Evolutionary conservation across 2,329 filamentous ascomycete genomes (phyloP), one percentile per base, ranked within the genome.

Genomic region (Zelopaecilomyces penicillatus): DNA sequence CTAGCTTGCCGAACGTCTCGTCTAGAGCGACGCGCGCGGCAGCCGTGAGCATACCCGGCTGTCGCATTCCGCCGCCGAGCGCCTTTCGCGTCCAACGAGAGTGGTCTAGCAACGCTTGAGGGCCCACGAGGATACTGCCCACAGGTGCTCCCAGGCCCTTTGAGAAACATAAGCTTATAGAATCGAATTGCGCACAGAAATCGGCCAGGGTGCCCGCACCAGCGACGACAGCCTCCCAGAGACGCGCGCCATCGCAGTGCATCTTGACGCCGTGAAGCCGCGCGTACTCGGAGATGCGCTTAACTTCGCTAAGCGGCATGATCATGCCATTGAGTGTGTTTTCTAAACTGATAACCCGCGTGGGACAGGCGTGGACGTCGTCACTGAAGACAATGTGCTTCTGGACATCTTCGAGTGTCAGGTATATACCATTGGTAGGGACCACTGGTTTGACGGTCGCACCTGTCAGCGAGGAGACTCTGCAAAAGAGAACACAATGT

Each of bases 71-170:
- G 9, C 87, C 87, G 7, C 87, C 87, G 38, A 91, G 78, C 4
- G 77, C 76, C 68, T 91, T 91, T 52, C 86, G 65, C 8, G 68
- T 59, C 63, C 68, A 68, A 2, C 67, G 62, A 2, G 68, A 60
- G 29, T 67, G 65, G 43, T 59, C 61, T 26, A 74, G 52, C 4
- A 61, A 59, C 9, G 49, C 50, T 6, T 52, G 51, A 3, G 56
- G 46, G 0, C 80, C 80, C 1, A 89, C 78, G 8, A 93, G 65
- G 30, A 93, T 80, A 56, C 81, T 85, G 4, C 87, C 87, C 39
- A 90, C 82, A 0, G 87, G 87, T 0, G 87, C 87, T 4, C 87
- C 87, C 0, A 94, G 74, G 0, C 86, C 87, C 61, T 94, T 94
- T 38, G 81, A 85, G 57, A 94, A 88, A 59, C 86, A 91, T 27